phyloP scores from a whole-genome alignment of 768 basidiomycete species.

The Chalciporus piperatus region DNA sequence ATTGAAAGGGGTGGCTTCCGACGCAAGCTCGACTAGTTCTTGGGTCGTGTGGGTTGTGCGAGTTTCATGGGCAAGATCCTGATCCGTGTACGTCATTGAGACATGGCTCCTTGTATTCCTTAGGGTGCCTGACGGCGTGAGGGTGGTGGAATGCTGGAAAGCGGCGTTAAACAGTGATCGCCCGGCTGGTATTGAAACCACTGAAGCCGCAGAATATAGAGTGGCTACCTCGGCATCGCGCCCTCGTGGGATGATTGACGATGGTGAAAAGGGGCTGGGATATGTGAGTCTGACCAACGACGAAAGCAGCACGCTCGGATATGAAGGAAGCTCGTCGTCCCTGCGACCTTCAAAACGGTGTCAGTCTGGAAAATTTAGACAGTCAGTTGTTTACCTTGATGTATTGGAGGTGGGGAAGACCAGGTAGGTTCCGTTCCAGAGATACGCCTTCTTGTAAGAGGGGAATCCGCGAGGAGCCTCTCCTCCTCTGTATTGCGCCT shows the following conservation, averaged over 20 bases:
- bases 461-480: conserved; percentile 9
- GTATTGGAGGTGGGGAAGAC: conserved; percentile 8
- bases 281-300: conserved; percentile 68
- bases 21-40: conserved; percentile 76
- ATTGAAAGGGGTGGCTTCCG: conserved; percentile 64
- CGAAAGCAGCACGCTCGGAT: conserved; percentile 67
- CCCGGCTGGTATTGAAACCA: conserved; percentile 62
- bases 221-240: conserved; percentile 81
- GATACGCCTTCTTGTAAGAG: conserved; percentile 5
- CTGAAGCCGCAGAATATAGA: conserved; percentile 80
- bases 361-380: conserved; percentile 8
- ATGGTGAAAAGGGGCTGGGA: conserved; percentile 55
- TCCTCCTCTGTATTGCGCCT: conserved; percentile 12
- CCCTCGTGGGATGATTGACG: conserved; percentile 32
- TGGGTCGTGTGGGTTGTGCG: conserved; percentile 54
- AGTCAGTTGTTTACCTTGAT: conserved; percentile 19
- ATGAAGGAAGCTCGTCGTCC: conserved; percentile 30
- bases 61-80: conserved; percentile 36
- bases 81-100: conserved; percentile 22
- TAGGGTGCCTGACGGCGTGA: conserved; percentile 26
- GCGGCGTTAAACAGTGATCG: conserved; percentile 36
- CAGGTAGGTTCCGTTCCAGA: conserved; percentile 19
- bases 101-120: conserved; percentile 16
- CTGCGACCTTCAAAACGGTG: conserved; percentile 13
- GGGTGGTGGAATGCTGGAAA: conserved; percentile 29